Conservation (phyloP, 2,329 filamentous ascomycete species). For the Microdochium trichocladiopsis region DNA sequence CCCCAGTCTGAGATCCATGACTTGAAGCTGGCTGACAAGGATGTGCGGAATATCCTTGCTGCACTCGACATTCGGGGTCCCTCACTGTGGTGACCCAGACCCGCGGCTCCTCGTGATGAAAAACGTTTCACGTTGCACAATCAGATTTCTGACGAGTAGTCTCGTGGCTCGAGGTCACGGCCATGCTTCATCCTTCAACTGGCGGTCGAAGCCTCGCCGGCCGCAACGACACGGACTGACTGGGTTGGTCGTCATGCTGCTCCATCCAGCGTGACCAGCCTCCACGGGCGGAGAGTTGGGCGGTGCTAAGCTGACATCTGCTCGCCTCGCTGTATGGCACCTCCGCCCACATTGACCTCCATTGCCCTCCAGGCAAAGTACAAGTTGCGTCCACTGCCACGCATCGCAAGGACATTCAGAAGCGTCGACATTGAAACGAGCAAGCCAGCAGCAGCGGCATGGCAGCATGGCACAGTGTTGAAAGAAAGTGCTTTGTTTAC, state of each 20-base stretch:
- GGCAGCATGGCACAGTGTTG: too few species aligned
- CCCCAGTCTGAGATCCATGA: neutral
- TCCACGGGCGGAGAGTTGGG: neutral
- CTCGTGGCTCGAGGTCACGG: neutral
- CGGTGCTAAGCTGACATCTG: too few species aligned
- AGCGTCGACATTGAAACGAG: too few species aligned
- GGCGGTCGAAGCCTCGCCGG: neutral
- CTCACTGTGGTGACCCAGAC: neutral
- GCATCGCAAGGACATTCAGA: too few species aligned
- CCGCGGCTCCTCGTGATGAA: neutral
- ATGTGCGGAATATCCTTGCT: neutral
- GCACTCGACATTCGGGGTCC: neutral
- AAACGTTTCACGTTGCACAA: neutral
- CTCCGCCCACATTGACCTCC: too few species aligned
- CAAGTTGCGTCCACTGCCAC: too few species aligned
- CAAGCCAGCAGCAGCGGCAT: too few species aligned
- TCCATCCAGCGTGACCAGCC: neutral
- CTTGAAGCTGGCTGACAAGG: neutral
- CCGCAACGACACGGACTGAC: neutral
- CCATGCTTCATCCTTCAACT: neutral
- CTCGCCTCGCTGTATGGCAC: too few species aligned
- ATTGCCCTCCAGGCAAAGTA: too few species aligned
- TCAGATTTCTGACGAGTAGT: neutral
- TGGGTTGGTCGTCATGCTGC: neutral
- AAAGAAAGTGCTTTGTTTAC: conserved; percentile 1